Conservation (phyloP, 257 asterid species). For the Capsicum baccatum region DNA sequence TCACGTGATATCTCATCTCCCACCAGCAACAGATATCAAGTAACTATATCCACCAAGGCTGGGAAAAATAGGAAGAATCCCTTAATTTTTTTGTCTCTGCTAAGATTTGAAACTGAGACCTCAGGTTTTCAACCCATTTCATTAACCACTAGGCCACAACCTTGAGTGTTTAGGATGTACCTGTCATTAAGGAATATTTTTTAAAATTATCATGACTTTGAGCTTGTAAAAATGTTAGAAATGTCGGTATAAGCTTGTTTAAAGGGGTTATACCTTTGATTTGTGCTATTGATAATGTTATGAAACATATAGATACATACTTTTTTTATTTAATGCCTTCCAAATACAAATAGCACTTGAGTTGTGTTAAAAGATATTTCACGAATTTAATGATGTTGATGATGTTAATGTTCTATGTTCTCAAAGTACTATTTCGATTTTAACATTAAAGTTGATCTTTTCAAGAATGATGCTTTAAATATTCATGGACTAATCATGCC, state of each 20-base stretch:
- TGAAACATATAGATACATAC: background rate
- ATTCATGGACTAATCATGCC: slow-evolving; percentile 7
- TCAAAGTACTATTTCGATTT: background rate
- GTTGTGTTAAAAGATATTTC: background rate
- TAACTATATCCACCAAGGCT: too few species aligned
- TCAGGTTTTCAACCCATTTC: too few species aligned
- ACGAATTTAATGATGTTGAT: background rate
- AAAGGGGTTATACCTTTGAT: background rate
- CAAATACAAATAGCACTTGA: background rate
- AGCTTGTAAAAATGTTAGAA: background rate
- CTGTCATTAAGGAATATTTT: background rate
- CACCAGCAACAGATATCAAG: too few species aligned
- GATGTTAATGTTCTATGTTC: background rate
- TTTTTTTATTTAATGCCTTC: background rate
- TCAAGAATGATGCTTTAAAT: slow-evolving; percentile 3
- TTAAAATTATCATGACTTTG: background rate
- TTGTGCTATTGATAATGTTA: background rate
- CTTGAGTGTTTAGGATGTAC: background rate
- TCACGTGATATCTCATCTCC: too few species aligned
- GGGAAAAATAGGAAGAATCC: too few species aligned
- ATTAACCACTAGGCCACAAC: too few species aligned
- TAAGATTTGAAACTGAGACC: too few species aligned
- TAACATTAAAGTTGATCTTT: background rate
- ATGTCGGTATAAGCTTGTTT: background rate
- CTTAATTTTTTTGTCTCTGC: too few species aligned